Base-by-base conservation (phyloP, 768 basidiomycete genomes). In the Lyophyllum atratum region DNA sequence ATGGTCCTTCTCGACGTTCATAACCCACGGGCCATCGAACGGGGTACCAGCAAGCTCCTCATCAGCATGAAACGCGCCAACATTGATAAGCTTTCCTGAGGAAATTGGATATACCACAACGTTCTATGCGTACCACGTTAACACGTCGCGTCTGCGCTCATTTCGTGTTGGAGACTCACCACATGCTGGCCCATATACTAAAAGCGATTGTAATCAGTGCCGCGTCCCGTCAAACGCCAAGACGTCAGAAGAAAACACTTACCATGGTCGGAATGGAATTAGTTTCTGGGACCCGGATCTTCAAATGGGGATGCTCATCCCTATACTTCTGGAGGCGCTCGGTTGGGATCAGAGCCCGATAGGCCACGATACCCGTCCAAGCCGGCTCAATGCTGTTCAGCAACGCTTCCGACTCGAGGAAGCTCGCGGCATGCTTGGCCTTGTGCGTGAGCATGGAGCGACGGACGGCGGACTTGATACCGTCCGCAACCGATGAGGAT, bases 401-500 rank as follows among this genome's bases (percentile, higher is more conserved):
- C 15, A 65, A 40, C 19, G 54, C 55, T 22, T 60, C 54, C 3
- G 64, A 58, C 15, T 65, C 59, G 14, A 51, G 43, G 5, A 40
- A 29, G 1, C 55, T 55, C 2, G 46, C 45, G 2, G 64, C 65
- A 14, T 62, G 43, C 4, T 51, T 43, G 7, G 66, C 63, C 33
- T 59, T 52, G 34, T 68, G 66, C 6, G 44, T 51, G 3, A 74
- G 54, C 39, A 74, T 60, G 0, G 50, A 59, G 33, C 60, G 58
- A 33, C 73, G 61, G 15, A 75, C 74, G 7, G 67, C 64, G 1
- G 74, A 76, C 45, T 74, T 74, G 49, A 77, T 66, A 8, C 74
- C 75, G 54, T 76, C 74, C 9, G 72, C 66, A n/a, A 6, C 74
- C 75, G 50, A 74, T 76, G 31, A 87, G 74, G 10, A 85, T 42